Evolutionary conservation across 108 stramenopile genomes (phyloP).

Genomic region (Skeletonema potamos): DNA sequence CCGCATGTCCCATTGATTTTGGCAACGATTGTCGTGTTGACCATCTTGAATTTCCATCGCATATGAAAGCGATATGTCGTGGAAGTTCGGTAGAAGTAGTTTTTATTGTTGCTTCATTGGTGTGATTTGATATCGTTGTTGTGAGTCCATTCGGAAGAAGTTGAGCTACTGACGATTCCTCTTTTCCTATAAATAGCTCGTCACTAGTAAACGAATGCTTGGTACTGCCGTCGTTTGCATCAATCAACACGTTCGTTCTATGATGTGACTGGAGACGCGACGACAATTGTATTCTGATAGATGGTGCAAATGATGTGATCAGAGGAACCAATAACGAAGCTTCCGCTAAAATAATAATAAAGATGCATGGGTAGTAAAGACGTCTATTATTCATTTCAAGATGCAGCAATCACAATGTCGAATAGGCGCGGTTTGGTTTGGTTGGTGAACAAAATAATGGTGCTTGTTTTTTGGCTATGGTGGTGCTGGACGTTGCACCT

Average conservation of each 20-base stretch:
- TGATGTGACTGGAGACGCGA: too few relatives aligned
- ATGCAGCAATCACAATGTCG: too few relatives aligned
- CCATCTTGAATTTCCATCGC: slow-evolving; percentile 86
- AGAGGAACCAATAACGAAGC: background rate
- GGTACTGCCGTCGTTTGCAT: background rate
- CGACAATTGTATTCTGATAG: too few relatives aligned
- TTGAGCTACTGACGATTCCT: background rate
- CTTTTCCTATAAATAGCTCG: background rate
- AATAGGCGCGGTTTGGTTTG: too few relatives aligned
- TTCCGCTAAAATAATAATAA: background rate
- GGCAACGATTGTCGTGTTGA: slow-evolving; percentile 46
- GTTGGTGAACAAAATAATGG: too few relatives aligned
- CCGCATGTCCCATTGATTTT: slow-evolving; percentile 50
- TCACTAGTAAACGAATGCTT: background rate
- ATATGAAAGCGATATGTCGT: slow-evolving; percentile 76
- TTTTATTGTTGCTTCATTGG: background rate
- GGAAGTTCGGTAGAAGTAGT: slow-evolving; percentile 22
- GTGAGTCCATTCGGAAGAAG: background rate
- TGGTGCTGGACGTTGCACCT: background rate
- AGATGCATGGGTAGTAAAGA: background rate
- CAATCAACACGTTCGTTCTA: background rate
- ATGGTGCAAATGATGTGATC: background rate
- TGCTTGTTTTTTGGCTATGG: too few relatives aligned
- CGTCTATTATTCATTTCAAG: background rate
- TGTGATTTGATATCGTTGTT: slow-evolving; percentile 2